These are phyloP conservation scores for Adansonia rubrostipa DNA, from an alignment of 441 rosid genomes.

Conservation along the genomic window DNA sequence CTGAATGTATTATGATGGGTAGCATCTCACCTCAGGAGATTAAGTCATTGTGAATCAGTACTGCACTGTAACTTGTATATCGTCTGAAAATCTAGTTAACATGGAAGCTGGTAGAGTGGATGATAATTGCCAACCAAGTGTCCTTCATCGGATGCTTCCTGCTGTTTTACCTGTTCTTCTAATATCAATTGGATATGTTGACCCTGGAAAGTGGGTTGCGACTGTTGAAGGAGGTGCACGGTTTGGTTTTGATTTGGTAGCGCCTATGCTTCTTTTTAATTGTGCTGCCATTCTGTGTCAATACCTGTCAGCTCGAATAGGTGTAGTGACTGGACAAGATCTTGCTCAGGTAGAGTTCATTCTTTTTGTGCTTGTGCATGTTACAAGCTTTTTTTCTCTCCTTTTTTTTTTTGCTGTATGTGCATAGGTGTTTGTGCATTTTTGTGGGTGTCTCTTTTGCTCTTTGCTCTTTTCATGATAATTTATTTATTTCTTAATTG, in stretches of 20 bases:
- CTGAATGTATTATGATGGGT: constrained; percentile 31
- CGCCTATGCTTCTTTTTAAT: constrained; percentile 70
- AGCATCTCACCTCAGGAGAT: constrained; percentile 20
- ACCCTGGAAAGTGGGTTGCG: constrained; percentile 85
- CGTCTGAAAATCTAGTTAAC: constrained; percentile 34
- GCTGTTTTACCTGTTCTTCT: constrained; percentile 15
- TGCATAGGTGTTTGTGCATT: background rate
- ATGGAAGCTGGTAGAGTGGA: constrained; percentile 64
- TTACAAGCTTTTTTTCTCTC: background rate
- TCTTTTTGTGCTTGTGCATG: background rate
- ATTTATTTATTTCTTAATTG: background rate
- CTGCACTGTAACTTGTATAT: constrained; percentile 23
- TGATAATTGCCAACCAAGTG: constrained; percentile 44
- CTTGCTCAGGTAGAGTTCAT: constrained; percentile 75
- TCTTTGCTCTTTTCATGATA: background rate
- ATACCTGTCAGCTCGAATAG: constrained; percentile 75
- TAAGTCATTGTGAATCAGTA: constrained; percentile 24
- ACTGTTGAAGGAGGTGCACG: constrained; percentile 90
- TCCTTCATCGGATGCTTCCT: constrained; percentile 17
- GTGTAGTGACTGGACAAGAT: constrained; percentile 78
- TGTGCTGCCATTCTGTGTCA: constrained; percentile 90
- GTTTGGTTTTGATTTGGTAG: constrained; percentile 74
- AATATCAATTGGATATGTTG: background rate
- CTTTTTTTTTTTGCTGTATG: background rate
- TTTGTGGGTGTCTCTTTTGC: background rate